Evolutionary conservation across 1,284 basidiomycete genomes (phyloP).

Genomic region (Ganoderma resinaceum): DNA sequence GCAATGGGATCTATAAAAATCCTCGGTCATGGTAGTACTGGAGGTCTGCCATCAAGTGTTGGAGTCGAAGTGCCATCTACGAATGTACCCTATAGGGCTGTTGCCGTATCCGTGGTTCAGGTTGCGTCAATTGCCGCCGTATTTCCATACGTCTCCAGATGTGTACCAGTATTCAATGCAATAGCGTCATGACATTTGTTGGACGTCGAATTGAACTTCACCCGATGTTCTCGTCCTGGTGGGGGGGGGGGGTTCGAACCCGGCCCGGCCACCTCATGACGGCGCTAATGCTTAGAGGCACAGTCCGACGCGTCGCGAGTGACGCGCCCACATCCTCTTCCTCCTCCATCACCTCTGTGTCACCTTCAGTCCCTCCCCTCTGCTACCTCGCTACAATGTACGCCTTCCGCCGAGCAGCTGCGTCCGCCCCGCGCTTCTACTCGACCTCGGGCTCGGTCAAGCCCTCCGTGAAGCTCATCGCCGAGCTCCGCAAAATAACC

Average conservation of each 20-base stretch:
- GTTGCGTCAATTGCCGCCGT: conserved; percentile 12
- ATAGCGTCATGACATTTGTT: too few relatives aligned
- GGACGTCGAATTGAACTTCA: too few relatives aligned
- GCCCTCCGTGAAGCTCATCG: conserved; percentile 78
- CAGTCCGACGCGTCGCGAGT: background rate
- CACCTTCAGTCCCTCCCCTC: background rate
- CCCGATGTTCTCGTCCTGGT: too few relatives aligned
- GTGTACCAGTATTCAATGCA: too few relatives aligned
- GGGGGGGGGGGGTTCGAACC: too few relatives aligned
- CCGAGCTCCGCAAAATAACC: conserved; percentile 83
- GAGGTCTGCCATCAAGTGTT: too few relatives aligned
- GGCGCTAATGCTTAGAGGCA: background rate
- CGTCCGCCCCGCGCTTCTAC: conserved; percentile 41
- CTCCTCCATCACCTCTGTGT: background rate
- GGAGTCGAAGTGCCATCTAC: too few relatives aligned
- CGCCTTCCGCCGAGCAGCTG: conserved; percentile 22
- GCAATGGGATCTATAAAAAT: too few relatives aligned
- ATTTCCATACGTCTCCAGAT: background rate
- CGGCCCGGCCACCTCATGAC: too few relatives aligned
- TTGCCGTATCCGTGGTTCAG: too few relatives aligned
- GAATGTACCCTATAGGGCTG: too few relatives aligned
- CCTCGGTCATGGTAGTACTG: too few relatives aligned
- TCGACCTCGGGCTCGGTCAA: conserved; percentile 48
- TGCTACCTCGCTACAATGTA: conserved; percentile 25
- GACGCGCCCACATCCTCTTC: background rate